phyloP scores from a whole-genome alignment of 257 asterid genomes.

The Capsicum pubescens region DNA sequence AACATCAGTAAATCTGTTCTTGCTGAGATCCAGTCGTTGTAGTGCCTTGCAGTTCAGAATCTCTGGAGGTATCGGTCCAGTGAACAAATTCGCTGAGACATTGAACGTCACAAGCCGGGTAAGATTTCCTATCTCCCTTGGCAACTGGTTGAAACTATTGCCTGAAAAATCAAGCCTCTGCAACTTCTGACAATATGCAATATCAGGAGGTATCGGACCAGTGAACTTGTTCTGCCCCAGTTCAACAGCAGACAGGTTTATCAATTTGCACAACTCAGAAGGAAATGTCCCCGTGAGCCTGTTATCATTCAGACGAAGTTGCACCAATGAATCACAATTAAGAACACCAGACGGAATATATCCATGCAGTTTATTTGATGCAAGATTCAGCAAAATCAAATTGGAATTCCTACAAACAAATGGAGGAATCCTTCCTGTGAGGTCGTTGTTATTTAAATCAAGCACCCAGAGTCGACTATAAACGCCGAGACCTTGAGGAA shows the following conservation, averaged over 20 bases:
- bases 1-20: slow-evolving; percentile 57
- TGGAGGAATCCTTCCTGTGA: slow-evolving; percentile 80
- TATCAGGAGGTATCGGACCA: slow-evolving; percentile 69
- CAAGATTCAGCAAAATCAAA: slow-evolving; percentile 77
- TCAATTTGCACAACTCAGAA: slow-evolving; percentile 65
- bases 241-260: slow-evolving; percentile 78
- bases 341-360: slow-evolving; percentile 65
- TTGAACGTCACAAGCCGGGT: slow-evolving; percentile 76
- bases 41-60: slow-evolving; percentile 72
- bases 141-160: slow-evolving; percentile 67
- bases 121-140: slow-evolving; percentile 70
- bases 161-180: slow-evolving; percentile 88
- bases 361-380: slow-evolving; percentile 66
- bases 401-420: slow-evolving; percentile 59
- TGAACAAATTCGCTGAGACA: slow-evolving; percentile 65
- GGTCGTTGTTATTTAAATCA: slow-evolving; percentile 70
- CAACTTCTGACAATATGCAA: slow-evolving; percentile 67
- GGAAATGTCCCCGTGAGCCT: slow-evolving; percentile 70
- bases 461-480: slow-evolving; percentile 80
- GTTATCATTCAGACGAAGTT: slow-evolving; percentile 71
- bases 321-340: slow-evolving; percentile 67
- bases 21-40: slow-evolving; percentile 89
- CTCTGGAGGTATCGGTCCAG: slow-evolving; percentile 63
- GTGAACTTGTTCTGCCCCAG: slow-evolving; percentile 72
- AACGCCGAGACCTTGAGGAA: slow-evolving; percentile 79